Evolutionary conservation across 148 eudicot genomes (phyloP).

Genomic region (Rhododendron molle): DNA sequence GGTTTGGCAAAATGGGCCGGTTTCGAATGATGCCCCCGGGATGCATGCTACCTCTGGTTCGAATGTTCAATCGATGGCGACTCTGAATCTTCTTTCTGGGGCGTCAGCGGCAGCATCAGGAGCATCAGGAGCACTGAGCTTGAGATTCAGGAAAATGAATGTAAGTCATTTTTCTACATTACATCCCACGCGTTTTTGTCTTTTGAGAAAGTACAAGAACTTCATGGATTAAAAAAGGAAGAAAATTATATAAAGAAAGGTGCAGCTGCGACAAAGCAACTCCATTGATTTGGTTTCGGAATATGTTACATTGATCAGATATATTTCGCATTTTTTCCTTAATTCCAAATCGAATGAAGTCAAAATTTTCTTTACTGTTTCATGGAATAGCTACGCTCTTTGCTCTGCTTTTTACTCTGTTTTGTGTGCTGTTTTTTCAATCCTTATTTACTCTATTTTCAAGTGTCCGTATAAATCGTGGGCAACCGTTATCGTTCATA

Average conservation of each 20-base stretch:
- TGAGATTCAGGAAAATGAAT: slow-evolving; percentile 29
- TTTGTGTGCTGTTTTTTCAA: background rate
- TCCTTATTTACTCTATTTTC: background rate
- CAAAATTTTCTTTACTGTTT: too few species aligned
- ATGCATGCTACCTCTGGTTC: slow-evolving; percentile 38
- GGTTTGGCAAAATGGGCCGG: slow-evolving; percentile 78
- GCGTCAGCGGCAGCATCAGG: slow-evolving; percentile 12
- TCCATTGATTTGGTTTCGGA: too few species aligned
- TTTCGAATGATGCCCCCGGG: slow-evolving; percentile 31
- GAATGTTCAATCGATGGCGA: slow-evolving; percentile 46
- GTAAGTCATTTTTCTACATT: slow-evolving; percentile 22
- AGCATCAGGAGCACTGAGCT: slow-evolving; percentile 12
- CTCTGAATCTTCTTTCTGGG: slow-evolving; percentile 57
- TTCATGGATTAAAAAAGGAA: too few species aligned
- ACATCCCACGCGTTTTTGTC: background rate
- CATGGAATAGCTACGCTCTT: background rate
- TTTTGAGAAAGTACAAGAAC: background rate
- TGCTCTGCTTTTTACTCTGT: background rate
- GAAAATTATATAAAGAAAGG: too few species aligned
- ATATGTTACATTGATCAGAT: too few species aligned
- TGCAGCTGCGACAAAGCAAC: too few species aligned
- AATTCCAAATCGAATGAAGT: too few species aligned
- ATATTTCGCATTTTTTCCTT: too few species aligned
- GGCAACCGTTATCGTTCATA: too few species aligned
- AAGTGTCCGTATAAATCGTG: background rate